phyloP scores from a whole-genome alignment of 352 stramenopile genomes.

The Elongisporangium prolatum region DNA sequence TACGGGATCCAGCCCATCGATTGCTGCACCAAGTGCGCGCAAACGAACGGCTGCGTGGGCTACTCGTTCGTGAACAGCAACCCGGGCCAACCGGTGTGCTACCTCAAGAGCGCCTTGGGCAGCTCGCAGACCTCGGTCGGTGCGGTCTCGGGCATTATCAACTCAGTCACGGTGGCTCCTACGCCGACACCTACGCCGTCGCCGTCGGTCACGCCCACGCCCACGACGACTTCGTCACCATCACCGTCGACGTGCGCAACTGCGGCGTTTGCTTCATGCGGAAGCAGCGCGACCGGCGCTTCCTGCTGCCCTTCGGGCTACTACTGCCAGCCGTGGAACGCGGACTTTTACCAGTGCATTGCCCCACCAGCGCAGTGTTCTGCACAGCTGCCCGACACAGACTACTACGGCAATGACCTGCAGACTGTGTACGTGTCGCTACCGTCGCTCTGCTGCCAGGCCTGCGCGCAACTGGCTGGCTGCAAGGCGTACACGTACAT shows the following conservation, averaged over 20 bases:
- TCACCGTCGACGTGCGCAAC: constrained; percentile 10
- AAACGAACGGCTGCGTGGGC: constrained; percentile 17
- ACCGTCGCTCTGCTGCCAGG: constrained; percentile 33
- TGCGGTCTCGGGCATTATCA: constrained; percentile 29
- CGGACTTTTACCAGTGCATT: constrained; percentile 36
- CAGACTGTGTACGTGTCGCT: constrained; percentile 33
- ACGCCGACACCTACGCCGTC: constrained; percentile 36
- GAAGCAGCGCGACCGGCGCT: constrained; percentile 14
- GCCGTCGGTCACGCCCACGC: constrained; percentile 9
- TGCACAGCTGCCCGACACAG: constrained; percentile 22
- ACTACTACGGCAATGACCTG: constrained; percentile 45
- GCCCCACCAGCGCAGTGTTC: constrained; percentile 22
- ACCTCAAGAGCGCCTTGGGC: constrained; percentile 26
- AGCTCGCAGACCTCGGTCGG: constrained; percentile 8
- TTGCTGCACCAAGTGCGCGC: constrained; percentile 23
- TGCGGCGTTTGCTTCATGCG: constrained; percentile 11
- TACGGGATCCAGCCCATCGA: constrained; percentile 19
- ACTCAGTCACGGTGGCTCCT: constrained; percentile 34
- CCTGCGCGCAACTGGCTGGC: constrained; percentile 21
- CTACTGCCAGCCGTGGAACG: constrained; percentile 45
- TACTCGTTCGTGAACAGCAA: constrained; percentile 35
- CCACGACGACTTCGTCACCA: constrained; percentile 11
- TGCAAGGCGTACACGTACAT: constrained; percentile 48
- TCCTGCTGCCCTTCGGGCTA: constrained; percentile 24
- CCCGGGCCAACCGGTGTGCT: constrained; percentile 19